Percentiles rank a stretch among this genome's conserved stretches.
Evolutionary conservation across 441 rosid genomes (phyloP).

Genomic region (Euphorbia corollata): DNA sequence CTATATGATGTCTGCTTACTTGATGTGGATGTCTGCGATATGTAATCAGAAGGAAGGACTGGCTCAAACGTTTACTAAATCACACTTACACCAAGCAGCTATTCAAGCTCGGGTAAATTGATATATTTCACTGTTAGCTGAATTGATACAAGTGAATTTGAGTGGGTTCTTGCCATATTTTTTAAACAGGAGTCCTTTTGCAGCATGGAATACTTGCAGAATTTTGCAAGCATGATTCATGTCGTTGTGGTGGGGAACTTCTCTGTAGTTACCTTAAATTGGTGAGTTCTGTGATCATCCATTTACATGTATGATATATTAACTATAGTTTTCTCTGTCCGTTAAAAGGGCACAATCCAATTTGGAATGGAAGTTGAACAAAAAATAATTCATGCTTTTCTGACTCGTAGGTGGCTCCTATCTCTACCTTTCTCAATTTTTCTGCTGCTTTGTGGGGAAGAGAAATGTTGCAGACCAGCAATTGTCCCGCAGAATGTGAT

Average conservation of each 20-base stretch:
- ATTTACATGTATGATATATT: not conserved
- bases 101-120: constrained; percentile 68
- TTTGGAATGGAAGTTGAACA: not conserved
- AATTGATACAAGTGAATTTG: constrained; percentile 13
- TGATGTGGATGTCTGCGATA: constrained; percentile 40
- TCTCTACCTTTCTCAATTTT: constrained; percentile 53
- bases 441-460: constrained; percentile 47
- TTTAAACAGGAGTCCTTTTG: constrained; percentile 21
- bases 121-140: constrained; percentile 26
- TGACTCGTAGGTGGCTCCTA: constrained; percentile 54
- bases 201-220: constrained; percentile 72
- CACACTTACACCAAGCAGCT: constrained; percentile 44
- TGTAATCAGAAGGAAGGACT: constrained; percentile 68
- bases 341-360: not conserved
- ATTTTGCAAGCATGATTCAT: constrained; percentile 50
- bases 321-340: constrained; percentile 5
- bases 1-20: constrained; percentile 29
- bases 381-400: constrained; percentile 14
- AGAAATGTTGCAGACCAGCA: constrained; percentile 24
- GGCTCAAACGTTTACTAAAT: constrained; percentile 51
- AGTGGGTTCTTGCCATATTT: constrained; percentile 6
- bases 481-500: constrained; percentile 15
- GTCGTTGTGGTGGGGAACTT: constrained; percentile 47
- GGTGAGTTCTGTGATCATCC: constrained; percentile 35
- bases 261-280: constrained; percentile 43